Base-by-base conservation (phyloP, 768 basidiomycete genomes). In the Chlorophyllum brunneum region DNA sequence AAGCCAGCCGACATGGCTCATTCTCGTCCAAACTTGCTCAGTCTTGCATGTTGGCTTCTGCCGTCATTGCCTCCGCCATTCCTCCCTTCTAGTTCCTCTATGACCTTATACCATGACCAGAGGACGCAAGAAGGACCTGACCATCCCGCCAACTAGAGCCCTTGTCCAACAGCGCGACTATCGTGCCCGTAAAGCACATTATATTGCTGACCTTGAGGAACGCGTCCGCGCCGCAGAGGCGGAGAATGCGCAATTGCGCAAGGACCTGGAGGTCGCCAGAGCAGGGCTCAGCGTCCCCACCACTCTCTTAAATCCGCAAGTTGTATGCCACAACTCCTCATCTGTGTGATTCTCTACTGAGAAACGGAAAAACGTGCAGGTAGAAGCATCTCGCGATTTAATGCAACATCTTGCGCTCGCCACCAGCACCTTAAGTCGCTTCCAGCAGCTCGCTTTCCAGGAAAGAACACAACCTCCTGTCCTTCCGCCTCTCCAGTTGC, bases 151-250 rank as follows among this genome's bases (percentile, higher is more conserved):
- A 2, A 75, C 79, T 18, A 76, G 82, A 24, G 75, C 80, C 36
- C 73, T 85, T 24, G 70, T 77, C 41, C 80, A 82, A 58, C 83
- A 85, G 62, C 75, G 83, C 9, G 82, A 82, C 64, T 85, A 83
- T 61, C 77, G 83, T 16, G 82, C 81, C 5, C 73, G 82, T 45
- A 80, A 79, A 59, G 78, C 80, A 4, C 72, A 72, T 49, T 80
- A 83, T 65, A 62, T 84, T 42, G 65, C 74, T 4, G 78, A 78
- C 38, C 73, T 85, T 36, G 82, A 85, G 61, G 71, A 76, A 16
- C 76, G 80, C 23, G 77, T 75, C 60, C 70, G 69, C n/a, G 68
- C 62, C 27, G 71, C 73, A 10, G 83, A 85, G 58, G 76, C 73
- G 27, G 83, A 85, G 63, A 84, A 82, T 58, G 65, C 38, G 1